Evolutionary conservation across 768 basidiomycete genomes (phyloP), one percentile per base, ranked within the genome.

Genomic region (Daedaleopsis sinensis): DNA sequence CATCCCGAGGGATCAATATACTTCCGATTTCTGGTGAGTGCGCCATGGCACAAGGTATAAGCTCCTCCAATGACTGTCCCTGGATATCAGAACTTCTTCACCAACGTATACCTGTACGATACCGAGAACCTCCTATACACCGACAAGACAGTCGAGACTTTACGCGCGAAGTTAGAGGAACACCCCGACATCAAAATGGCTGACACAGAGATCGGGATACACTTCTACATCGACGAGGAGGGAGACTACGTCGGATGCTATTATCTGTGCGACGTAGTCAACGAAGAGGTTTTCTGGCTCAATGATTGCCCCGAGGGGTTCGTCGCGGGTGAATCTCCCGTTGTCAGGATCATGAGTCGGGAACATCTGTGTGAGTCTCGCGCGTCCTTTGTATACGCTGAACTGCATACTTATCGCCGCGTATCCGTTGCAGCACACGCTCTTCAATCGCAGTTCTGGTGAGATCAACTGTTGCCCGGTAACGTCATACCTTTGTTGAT

Each of bases 1-100:
- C 61, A 66, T 21, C 65, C 65, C 0, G 65, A 66, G 37, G 65
- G 65, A 23, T 49, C 58, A 21, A 5, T 57, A 6, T 66, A 66
- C 42, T 66, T 63, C 38, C 21, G 52, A 9, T 49, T 32, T 44
- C 9, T 32, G 43, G 44, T 51, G 43, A 18, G 24, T 21, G 15
- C 10, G 23, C 10, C 5, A 10, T n/a, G n/a, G n/a, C n/a, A n/a
- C n/a, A n/a, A n/a, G n/a, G n/a, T n/a, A n/a, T n/a, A n/a, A n/a
- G n/a, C n/a, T n/a, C n/a, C n/a, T n/a, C n/a, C n/a, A n/a, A n/a
- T n/a, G n/a, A n/a, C n/a, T n/a, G n/a, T n/a, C n/a, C n/a, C n/a
- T n/a, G n/a, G n/a, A n/a, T n/a, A n/a, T 24, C 16, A 59, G 39
- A 62, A 49, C 5, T 52, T 56, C 42, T 57, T 38, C 27, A 64